Conservation (phyloP, 2,329 filamentous ascomycete species). For the Neonectria sp. region DNA sequence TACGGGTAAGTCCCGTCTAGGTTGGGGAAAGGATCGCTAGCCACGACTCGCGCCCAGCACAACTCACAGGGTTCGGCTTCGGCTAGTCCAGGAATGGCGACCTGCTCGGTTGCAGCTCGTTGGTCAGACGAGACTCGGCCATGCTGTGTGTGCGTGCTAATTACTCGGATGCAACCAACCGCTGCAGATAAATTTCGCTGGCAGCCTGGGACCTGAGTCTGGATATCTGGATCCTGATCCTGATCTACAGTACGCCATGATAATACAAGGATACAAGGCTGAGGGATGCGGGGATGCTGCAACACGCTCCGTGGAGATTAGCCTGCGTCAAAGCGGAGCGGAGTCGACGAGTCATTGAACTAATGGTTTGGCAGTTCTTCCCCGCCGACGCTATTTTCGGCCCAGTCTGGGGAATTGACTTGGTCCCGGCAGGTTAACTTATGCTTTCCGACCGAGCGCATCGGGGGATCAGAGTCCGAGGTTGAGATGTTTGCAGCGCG, state of each 20-base stretch:
- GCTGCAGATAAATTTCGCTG: constrained; percentile 5
- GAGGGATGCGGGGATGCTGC: not conserved
- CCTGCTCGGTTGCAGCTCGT: not conserved
- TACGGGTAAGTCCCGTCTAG: not conserved
- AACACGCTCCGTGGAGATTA: constrained; percentile 6
- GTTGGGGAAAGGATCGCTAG: constrained; percentile 15
- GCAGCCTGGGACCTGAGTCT: constrained; percentile 3
- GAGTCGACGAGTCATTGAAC: constrained; percentile 3
- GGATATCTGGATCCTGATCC: constrained; percentile 14
- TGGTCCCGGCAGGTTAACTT: not conserved
- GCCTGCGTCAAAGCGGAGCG: constrained; percentile 4
- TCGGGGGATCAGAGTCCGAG: not conserved
- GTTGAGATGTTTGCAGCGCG: not conserved
- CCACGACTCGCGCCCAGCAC: constrained; percentile 17
- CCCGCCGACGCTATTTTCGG: not conserved
- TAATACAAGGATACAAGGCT: not conserved
- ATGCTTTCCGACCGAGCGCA: not conserved
- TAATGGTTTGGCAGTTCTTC: not conserved
- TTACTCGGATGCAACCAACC: not conserved
- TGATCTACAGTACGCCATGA: not conserved
- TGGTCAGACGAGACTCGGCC: not conserved
- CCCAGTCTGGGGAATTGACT: constrained; percentile 1
- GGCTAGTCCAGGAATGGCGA: constrained; percentile 1
- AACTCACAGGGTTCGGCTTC: not conserved
- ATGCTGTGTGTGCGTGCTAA: not conserved